These are phyloP conservation scores for Microcos paniculata DNA, from an alignment of 345 rosid species.

Conservation along the genomic window DNA sequence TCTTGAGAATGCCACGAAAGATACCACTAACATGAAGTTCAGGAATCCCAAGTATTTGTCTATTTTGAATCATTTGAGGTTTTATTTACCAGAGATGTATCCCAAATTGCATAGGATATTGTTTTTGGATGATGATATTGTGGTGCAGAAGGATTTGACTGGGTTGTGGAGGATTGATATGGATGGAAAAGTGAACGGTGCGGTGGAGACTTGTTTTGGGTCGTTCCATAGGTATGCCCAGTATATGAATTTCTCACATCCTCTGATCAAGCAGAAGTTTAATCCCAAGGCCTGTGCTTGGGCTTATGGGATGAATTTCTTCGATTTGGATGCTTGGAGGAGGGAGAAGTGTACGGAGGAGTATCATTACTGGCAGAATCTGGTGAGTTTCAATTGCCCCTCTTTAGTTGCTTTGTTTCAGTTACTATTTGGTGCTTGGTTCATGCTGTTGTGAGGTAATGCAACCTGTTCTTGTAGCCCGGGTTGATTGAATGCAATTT, in stretches of 20 bases:
- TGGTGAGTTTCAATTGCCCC: conserved; percentile 45
- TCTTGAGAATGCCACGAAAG: conserved; percentile 91
- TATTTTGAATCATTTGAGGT: conserved; percentile 89
- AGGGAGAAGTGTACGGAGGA: conserved; percentile 97
- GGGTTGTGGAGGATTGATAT: conserved; percentile 94
- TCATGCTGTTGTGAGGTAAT: background rate
- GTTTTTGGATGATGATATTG: conserved; percentile 93
- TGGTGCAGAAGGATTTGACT: conserved; percentile 94
- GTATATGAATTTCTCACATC: conserved; percentile 97
- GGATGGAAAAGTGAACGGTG: conserved; percentile 98
- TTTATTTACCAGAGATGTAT: conserved; percentile 94
- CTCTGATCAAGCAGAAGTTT: conserved; percentile 89
- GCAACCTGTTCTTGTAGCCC: background rate
- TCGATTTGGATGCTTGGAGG: conserved; percentile 99
- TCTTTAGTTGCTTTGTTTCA: conserved; percentile 8
- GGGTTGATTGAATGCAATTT: background rate
- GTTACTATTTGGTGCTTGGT: background rate
- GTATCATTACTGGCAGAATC: conserved; percentile 97
- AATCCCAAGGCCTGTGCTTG: conserved; percentile 98
- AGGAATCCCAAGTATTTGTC: conserved; percentile 96
- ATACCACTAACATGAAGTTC: conserved; percentile 92
- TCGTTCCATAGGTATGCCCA: conserved; percentile 96
- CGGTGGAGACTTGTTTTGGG: conserved; percentile 97
- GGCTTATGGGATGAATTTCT: conserved; percentile 99
- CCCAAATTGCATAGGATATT: conserved; percentile 83